These are phyloP conservation scores for Amoebophrya sp. DNA, from an alignment of 169 alveolate genomes.

Conservation along the genomic window DNA sequence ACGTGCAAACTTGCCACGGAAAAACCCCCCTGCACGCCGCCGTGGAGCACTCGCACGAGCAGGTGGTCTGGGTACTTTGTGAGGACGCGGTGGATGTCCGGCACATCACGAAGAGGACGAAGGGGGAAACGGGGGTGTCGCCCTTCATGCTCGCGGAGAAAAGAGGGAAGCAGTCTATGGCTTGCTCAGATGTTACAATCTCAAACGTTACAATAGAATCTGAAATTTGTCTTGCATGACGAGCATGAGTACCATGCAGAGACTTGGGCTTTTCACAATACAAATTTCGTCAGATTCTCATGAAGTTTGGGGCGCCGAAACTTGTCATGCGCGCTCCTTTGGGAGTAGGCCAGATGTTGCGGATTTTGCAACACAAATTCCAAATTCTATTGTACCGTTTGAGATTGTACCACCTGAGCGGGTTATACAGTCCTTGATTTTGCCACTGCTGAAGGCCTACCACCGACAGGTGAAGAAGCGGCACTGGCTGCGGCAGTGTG, in stretches of 20 bases:
- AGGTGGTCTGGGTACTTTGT: background rate
- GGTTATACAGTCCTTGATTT: background rate
- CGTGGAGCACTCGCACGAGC: background rate
- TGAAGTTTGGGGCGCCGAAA: too few relatives aligned
- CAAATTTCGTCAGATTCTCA: too few relatives aligned
- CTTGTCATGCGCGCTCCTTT: too few relatives aligned
- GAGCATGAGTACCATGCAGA: too few relatives aligned
- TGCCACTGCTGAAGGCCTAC: background rate
- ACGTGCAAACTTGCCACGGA: background rate
- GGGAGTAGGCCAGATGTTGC: too few relatives aligned
- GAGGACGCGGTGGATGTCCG: background rate
- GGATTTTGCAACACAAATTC: too few relatives aligned
- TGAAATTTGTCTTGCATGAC: too few relatives aligned
- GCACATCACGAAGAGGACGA: background rate
- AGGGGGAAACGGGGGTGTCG: background rate
- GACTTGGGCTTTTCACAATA: too few relatives aligned
- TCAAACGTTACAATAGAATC: too few relatives aligned
- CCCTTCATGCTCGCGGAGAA: conserved; percentile 12
- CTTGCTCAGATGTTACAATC: too few relatives aligned
- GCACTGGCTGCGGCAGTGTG: background rate
- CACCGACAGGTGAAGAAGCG: background rate
- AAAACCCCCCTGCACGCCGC: conserved; percentile 15
- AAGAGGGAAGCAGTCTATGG: background rate
- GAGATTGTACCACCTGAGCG: too few relatives aligned
- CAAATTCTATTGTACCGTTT: too few relatives aligned